Evolutionary conservation across 352 stramenopile species (phyloP).

Genomic region (Phytophthora melonis): DNA sequence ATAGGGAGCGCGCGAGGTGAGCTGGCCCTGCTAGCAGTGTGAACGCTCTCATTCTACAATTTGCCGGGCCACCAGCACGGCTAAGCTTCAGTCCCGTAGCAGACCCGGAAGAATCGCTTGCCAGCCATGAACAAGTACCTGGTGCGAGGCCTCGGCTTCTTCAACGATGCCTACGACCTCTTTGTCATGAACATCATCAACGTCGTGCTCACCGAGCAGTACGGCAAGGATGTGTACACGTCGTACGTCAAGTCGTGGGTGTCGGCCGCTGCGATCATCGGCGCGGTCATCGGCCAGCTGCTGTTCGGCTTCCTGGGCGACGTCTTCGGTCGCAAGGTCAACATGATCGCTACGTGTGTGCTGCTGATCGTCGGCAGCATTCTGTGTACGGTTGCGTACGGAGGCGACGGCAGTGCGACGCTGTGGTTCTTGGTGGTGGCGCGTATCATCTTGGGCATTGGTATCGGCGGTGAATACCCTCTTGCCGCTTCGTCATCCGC

Average conservation of each 20-base stretch:
- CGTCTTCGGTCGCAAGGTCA: slow-evolving; percentile 62
- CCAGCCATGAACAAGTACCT: slow-evolving; percentile 63
- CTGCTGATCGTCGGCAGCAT: slow-evolving; percentile 61
- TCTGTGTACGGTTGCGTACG: slow-evolving; percentile 53
- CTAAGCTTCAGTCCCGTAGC: slow-evolving; percentile 2
- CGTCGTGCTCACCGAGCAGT: slow-evolving; percentile 69
- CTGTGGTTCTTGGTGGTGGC: slow-evolving; percentile 54
- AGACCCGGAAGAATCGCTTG: slow-evolving; percentile 17
- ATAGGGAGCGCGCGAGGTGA: slow-evolving; percentile 10
- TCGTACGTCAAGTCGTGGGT: slow-evolving; percentile 63
- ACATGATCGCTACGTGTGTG: slow-evolving; percentile 67
- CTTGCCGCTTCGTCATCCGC: slow-evolving; percentile 44
- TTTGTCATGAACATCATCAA: slow-evolving; percentile 81
- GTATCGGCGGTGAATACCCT: slow-evolving; percentile 56
- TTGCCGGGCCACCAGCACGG: slow-evolving; percentile 7
- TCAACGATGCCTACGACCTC: slow-evolving; percentile 71
- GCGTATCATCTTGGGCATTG: slow-evolving; percentile 53
- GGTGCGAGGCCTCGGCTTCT: slow-evolving; percentile 64
- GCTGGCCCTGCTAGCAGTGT: background rate
- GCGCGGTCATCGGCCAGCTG: slow-evolving; percentile 63
- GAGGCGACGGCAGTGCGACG: slow-evolving; percentile 33
- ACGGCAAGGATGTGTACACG: slow-evolving; percentile 66
- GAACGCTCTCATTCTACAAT: slow-evolving; percentile 18
- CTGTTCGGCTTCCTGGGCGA: slow-evolving; percentile 64
- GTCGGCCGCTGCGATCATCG: slow-evolving; percentile 59